Evolutionary conservation across 2,329 filamentous ascomycete species (phyloP).

Genomic region (Trichoderma arundinaceum): DNA sequence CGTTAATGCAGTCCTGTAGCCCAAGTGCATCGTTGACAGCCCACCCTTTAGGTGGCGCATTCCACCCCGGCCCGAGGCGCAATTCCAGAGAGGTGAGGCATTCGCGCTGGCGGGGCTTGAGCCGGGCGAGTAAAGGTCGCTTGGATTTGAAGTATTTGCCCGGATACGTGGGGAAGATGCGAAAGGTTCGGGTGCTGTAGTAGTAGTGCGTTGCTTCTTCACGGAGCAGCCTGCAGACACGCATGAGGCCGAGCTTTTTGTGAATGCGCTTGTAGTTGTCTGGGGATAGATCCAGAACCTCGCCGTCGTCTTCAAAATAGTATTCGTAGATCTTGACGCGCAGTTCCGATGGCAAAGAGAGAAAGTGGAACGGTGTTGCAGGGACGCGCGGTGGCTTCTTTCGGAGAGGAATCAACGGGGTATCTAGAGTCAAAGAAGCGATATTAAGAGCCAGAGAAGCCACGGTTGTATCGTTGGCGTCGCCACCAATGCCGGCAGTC

Average conservation of each 20-base stretch:
- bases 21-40: conserved; percentile 69
- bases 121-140: conserved; percentile 70
- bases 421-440: conserved; percentile 51
- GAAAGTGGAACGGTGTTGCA: conserved; percentile 64
- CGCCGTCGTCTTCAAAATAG: conserved; percentile 61
- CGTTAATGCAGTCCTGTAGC: conserved; percentile 64
- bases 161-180: conserved; percentile 69
- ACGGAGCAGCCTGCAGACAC: conserved; percentile 65
- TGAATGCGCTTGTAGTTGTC: conserved; percentile 67
- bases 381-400: conserved; percentile 43
- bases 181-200: conserved; percentile 66
- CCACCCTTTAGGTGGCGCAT: conserved; percentile 72
- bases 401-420: conserved; percentile 42
- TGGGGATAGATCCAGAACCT: conserved; percentile 69
- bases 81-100: conserved; percentile 70
- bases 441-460: conserved; percentile 52
- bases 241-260: conserved; percentile 64
- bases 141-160: conserved; percentile 75
- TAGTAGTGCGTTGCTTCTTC: conserved; percentile 68
- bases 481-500: conserved; percentile 49
- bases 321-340: conserved; percentile 71
- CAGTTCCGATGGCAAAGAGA: conserved; percentile 71
- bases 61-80: conserved; percentile 75
- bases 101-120: conserved; percentile 64
- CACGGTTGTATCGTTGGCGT: conserved; percentile 49